Evolutionary conservation across 345 rosid species (phyloP), one percentile per base, ranked within the genome.

Genomic region (Arabidopsis suecica): DNA sequence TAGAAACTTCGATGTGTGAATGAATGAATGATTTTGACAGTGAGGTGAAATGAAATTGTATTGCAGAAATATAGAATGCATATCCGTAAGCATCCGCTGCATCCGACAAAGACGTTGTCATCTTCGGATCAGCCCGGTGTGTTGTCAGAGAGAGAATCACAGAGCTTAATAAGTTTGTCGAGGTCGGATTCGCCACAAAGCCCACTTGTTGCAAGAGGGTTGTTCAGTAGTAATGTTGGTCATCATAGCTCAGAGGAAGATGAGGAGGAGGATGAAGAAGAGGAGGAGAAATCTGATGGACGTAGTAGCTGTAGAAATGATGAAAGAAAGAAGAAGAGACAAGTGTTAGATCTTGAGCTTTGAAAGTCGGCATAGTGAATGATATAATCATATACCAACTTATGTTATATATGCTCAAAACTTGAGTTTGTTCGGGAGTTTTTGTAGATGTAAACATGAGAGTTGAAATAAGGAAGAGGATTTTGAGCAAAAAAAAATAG

Each of bases 41-140:
- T 47, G 49, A 11, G 62, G 67, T 20, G 48, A 28, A 47, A 25
- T 75, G 58, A n/a, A 22, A 16, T 1, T 44, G 11, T 44, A 20
- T 73, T 82, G 71, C 83, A 93, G 98, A 93, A 93, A 79, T 93
- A 90, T 76, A 82, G 98, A 73, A 87, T 90, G 76, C 91, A 90
- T 79, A 76, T 87, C 34, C 82, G 88, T 47, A 88, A 86, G 76
- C 69, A 79, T 53, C 83, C 88, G 38, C 75, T 11, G 48, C 84
- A 72, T 56, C 81, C 82, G 3, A 53, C 68, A 65, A 65, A 78
- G 63, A 78, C 79, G 28, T 71, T 79, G 22, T 67, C 77, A 18
- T 69, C 84, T 74, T 74, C 77, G 60, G 76, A 78, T 61, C 82
- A 73, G 69, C 78, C 76, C 11, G 84, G 71, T 25, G 65, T 47